Conservation (phyloP, 192 early-diverging fungal genomes). For the Coemansia sp. region DNA sequence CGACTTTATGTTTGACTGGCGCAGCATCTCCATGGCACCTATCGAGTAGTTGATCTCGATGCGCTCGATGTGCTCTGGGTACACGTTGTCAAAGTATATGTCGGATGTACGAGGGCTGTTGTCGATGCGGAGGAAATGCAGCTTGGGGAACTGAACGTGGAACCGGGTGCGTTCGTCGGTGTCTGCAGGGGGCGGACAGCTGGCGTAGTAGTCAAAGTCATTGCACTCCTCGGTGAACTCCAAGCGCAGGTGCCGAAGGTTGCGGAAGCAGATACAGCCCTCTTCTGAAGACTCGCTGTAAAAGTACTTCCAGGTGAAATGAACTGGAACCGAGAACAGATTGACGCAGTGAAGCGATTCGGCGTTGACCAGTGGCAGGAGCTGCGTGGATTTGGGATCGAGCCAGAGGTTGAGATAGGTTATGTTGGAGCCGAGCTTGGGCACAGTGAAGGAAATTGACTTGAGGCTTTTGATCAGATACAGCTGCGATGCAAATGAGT, state of each 20-base stretch:
- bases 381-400: background rate
- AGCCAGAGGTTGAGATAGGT: conserved; percentile 7
- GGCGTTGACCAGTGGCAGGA: conserved; percentile 7
- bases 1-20: background rate
- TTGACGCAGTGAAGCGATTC: background rate
- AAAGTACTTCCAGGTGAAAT: conserved; percentile 7
- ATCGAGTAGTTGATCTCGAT: conserved; percentile 6
- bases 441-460: conserved; percentile 4
- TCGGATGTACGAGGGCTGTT: conserved; percentile 5
- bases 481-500: conserved; percentile 2
- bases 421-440: background rate
- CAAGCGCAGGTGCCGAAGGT: conserved; percentile 2
- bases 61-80: conserved; percentile 4
- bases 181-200: background rate
- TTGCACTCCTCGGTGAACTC: conserved; percentile 6
- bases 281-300: background rate
- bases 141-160: conserved; percentile 3
- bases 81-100: conserved; percentile 3
- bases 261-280: background rate
- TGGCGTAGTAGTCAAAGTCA: background rate
- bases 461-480: conserved; percentile 6
- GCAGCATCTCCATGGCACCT: conserved; percentile 1
- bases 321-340: background rate
- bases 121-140: conserved; percentile 1
- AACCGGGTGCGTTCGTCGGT: background rate